Base-by-base conservation (phyloP, 495 filamentous ascomycete species). In the Aspergillus steynii region DNA sequence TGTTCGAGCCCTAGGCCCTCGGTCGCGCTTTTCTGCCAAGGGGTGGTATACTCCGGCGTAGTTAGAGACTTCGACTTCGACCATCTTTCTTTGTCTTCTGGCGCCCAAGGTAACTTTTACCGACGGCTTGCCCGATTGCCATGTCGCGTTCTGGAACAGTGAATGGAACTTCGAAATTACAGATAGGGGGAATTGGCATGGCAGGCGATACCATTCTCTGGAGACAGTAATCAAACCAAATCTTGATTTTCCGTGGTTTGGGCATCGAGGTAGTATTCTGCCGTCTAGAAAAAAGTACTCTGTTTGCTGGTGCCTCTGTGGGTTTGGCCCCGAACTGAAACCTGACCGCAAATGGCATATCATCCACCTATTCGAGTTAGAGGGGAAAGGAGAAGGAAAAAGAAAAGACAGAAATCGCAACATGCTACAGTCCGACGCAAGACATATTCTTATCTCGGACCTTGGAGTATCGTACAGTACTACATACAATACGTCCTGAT, bases 301-400 rank as follows among this genome's bases (percentile, higher is more conserved):
- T 45, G 53, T 55, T 55, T 55, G 53, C 53, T 55, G 9, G 9
- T 42, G 37, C 46, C 49, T 7, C 31, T 20, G 52, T 54, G 52
- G 52, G 52, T 54, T 54, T 25, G 53, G 4, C 53, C 53, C 37
- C 34, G 15, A 46, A 29, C 25, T 55, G 53, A 55, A 55, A 55
- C 53, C 53, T 55, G n/a, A 46, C 53, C 28, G 25, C 34, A 55
- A 34, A 54, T 34, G 46, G 53, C 37, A 42, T 42, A 7, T 7
- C 5, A 34, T 7, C 9, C 31, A 34, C 31, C 37, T 0, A 10
- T 14, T 42, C 3, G 14, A 14, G 37, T 42, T 42, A 3, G 37
- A 10, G 37, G 14, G 9, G 10, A 15, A 42, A 42, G 14, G 14
- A 15, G 14, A 1, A 42, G 14, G 9, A 2, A 8, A 42, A 1